Evolutionary conservation across 495 filamentous ascomycete genomes (phyloP).

Genomic region (Letharia columbiana): DNA sequence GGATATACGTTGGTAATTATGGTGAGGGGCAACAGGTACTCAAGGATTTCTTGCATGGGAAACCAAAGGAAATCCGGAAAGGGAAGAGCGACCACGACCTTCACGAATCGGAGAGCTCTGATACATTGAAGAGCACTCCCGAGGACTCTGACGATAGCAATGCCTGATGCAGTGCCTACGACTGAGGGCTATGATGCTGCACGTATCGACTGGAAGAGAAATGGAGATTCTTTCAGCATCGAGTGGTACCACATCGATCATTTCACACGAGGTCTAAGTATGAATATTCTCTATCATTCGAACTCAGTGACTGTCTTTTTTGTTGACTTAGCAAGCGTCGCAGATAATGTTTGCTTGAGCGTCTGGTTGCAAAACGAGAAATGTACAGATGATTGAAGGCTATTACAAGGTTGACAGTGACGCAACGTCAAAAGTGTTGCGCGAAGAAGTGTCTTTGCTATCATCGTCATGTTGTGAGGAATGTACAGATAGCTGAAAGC

Average conservation of each 20-base stretch:
- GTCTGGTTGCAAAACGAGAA: neutral
- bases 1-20: neutral
- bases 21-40: conserved; percentile 6
- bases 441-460: neutral
- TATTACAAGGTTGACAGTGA: neutral
- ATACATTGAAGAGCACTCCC: neutral
- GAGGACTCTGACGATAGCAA: neutral
- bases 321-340: neutral
- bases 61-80: neutral
- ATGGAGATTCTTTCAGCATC: neutral
- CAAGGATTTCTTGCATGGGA: neutral
- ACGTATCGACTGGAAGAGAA: neutral
- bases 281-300: neutral
- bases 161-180: neutral
- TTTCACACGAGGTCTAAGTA: neutral
- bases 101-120: neutral
- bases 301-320: neutral
- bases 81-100: neutral
- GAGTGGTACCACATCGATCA: neutral
- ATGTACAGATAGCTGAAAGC: too few species aligned
- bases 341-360: neutral
- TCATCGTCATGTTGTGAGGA: too few species aligned
- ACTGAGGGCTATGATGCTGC: neutral
- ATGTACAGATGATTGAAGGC: neutral
- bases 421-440: neutral